Base-by-base conservation (phyloP, 345 rosid species). In the Adansonia digitata region DNA sequence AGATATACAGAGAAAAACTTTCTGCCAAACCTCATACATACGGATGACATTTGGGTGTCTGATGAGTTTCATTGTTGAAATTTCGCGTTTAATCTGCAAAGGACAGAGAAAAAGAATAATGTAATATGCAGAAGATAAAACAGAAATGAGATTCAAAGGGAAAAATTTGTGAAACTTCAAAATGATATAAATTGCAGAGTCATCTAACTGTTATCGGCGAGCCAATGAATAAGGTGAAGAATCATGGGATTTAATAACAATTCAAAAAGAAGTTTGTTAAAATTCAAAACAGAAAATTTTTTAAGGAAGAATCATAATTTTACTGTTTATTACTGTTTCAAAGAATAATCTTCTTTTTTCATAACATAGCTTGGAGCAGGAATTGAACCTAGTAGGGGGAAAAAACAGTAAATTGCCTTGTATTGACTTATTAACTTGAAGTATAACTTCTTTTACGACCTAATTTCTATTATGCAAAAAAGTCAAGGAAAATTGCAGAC, bases 11-110 rank as follows among this genome's bases (percentile, higher is more conserved):
- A 68, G 53, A 15, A 56, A 40, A 43, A 20, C 12, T 34, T 20
- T 2, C 70, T 71, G 74, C 64, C 89, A 63, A 81, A 95, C 99
- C 98, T 96, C 99, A 73, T 79, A 77, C 97, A 96, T 89, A 52
- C 94, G 94, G 83, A 96, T 92, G 62, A 93, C 99, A 86, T 96
- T 93, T 0, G 98, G 97, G 71, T 96, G 99, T 75, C 90, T 86
- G 68, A 96, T 88, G 27, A 93, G 82, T 82, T 96, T 96, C 99
- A 96, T 91, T 0, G 97, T 93, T 27, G 99, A 91, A 78, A 96
- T 93, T 81, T 96, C 98, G 24, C 99, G 90, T 82, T 96, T 96
- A 77, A 96, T 96, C 98, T 96, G 84, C 71, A 78, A 75, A 53
- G 59, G 37, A 71, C 17, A 73, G 42, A 70, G 15, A 18, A 3